Base-by-base conservation (phyloP, 2,329 filamentous ascomycete genomes). In the Aspergillus phoenicis region DNA sequence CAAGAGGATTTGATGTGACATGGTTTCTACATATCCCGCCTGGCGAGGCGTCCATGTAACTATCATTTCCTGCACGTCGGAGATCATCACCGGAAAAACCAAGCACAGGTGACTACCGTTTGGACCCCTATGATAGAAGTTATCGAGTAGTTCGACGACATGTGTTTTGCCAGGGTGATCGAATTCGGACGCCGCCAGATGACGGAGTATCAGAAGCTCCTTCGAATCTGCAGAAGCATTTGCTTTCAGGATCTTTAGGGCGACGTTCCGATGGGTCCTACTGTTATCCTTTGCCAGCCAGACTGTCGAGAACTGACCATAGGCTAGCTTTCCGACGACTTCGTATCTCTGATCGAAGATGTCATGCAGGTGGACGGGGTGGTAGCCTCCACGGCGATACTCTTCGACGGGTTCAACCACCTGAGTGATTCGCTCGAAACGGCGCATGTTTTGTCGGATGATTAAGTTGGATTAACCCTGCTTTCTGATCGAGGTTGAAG, bases 211-310 rank as follows among this genome's bases (percentile, higher is more conserved):
- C 48, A 58, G 38, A 62, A 65, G 64, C 39, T 73, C 70, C 48
- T 48, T 49, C 43, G 60, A 68, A 2, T 62, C 52, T 38, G 53
- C 60, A 26, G 66, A 71, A 28, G 51, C 55, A 53, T 66, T 57
- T 22, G 70, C 67, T 60, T 70, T 70, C 10, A 71, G 61, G 45
- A 71, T 67, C 45, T 70, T 71, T 48, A 71, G 57, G 8, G 63
- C 63, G 15, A 71, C 68, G 2, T 69, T 30, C 52, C 15, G 61
- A 30, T 66, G 41, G 39, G 62, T 45, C 38, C 66, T 71, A 43
- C 55, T 57, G 57, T 55, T 22, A 33, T 71, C 65, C 22, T 63
- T 8, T 17, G 70, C 66, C 52, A 70, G 55, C 67, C 68, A 71
- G 24, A 70, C 69, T n/a, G 70, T 72, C 5, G 66, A 69, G 52